Evolutionary conservation across 1,139 yeast species (phyloP).

Genomic region (Kodamaea derodonti): DNA sequence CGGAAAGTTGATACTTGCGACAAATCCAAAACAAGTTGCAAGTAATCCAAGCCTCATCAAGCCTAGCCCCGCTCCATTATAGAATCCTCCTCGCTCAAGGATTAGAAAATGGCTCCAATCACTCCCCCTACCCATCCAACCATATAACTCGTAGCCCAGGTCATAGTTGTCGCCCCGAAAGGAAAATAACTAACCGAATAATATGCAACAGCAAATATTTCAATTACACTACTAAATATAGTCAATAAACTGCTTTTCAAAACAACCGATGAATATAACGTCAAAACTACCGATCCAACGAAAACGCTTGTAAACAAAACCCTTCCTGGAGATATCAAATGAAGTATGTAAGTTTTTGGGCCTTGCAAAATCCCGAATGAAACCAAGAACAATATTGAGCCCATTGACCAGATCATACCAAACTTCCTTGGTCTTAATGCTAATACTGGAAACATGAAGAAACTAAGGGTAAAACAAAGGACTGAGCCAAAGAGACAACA

Average conservation of each 20-base stretch:
- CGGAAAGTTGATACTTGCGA: no score
- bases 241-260: constrained; percentile 74
- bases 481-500: constrained; percentile 73
- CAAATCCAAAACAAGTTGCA: no score
- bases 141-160: constrained; percentile 76
- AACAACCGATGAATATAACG: constrained; percentile 54
- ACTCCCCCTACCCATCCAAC: constrained; percentile 72
- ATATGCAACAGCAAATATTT: constrained; percentile 80
- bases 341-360: constrained; percentile 72
- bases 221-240: constrained; percentile 68
- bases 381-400: constrained; percentile 77
- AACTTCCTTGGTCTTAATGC: constrained; percentile 90
- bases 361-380: constrained; percentile 94
- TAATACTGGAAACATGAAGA: constrained; percentile 82
- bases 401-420: constrained; percentile 88
- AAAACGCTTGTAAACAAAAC: constrained; percentile 77
- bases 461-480: constrained; percentile 77
- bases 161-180: constrained; percentile 84
- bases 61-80: no score
- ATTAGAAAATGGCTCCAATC: constrained; percentile 39
- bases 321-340: constrained; percentile 71
- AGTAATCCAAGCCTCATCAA: no score
- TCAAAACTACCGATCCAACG: constrained; percentile 67
- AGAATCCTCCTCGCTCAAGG: neutral
- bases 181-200: constrained; percentile 93